Evolutionary conservation across 1,139 yeast genomes (phyloP).

Genomic region (Zygosaccharomyces pseudobailii): DNA sequence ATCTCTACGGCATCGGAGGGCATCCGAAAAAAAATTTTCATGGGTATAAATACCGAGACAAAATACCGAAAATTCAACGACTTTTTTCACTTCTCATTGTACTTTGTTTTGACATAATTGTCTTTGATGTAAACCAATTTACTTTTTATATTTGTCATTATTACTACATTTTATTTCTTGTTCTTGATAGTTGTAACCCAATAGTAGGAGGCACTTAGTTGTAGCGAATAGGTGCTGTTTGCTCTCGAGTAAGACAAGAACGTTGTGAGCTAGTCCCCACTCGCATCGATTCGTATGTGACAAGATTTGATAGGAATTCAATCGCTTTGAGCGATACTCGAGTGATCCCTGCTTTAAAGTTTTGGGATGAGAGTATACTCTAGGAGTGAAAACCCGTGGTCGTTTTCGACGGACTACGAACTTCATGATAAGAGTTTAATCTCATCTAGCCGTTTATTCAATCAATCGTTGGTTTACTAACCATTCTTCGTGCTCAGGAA

Average conservation of each 20-base stretch:
- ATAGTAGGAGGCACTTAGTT: slow-evolving; percentile 12
- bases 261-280: slow-evolving; percentile 5
- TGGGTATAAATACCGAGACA: slow-evolving; percentile 18
- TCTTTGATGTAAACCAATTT: slow-evolving; percentile 19
- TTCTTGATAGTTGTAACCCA: slow-evolving; percentile 6
- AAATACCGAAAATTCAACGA: slow-evolving; percentile 6
- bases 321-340: not conserved
- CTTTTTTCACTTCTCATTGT: no score
- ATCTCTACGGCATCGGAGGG: slow-evolving; percentile 6
- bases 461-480: not conserved
- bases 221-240: slow-evolving; percentile 4
- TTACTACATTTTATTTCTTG: slow-evolving; percentile 6
- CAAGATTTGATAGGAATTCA: not conserved
- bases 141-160: slow-evolving; percentile 11
- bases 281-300: slow-evolving; percentile 4
- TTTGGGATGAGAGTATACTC: not conserved
- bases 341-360: not conserved
- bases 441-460: not conserved
- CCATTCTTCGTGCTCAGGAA: not conserved
- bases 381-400: not conserved
- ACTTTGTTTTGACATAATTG: slow-evolving; percentile 1
- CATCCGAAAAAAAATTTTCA: not conserved
- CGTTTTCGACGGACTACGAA: not conserved
- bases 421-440: not conserved
- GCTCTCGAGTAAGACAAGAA: not conserved